Evolutionary conservation across 1,284 basidiomycete species (phyloP).

Genomic region (Anthracocystis panici-leucophaei): DNA sequence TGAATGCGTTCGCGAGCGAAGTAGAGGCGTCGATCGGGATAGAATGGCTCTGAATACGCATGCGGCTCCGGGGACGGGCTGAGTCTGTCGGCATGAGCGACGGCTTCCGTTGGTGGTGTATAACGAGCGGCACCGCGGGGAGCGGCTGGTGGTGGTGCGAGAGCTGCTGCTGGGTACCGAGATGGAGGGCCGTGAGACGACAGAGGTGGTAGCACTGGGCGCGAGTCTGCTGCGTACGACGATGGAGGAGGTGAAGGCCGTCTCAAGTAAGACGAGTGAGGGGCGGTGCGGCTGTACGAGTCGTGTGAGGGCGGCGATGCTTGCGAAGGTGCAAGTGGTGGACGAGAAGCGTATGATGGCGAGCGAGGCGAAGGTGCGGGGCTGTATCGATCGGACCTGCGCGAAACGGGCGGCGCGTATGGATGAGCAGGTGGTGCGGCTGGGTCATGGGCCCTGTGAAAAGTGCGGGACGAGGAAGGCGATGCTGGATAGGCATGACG

Average conservation of each 20-base stretch:
- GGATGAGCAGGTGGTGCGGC: constrained; percentile 17
- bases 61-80: constrained; percentile 36
- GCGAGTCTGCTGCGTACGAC: constrained; percentile 27
- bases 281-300: constrained; percentile 27
- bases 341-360: constrained; percentile 40
- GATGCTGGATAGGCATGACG: constrained; percentile 33
- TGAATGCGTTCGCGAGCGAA: constrained; percentile 50
- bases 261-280: constrained; percentile 30
- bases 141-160: constrained; percentile 9
- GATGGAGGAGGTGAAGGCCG: constrained; percentile 38
- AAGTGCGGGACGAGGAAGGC: constrained; percentile 30
- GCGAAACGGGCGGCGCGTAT: constrained; percentile 16
- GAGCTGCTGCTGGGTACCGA: constrained; percentile 24
- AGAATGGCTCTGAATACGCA: constrained; percentile 41
- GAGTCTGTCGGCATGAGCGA: constrained; percentile 14
- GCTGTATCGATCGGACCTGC: constrained; percentile 42
- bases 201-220: constrained; percentile 46
- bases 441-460: constrained; percentile 28
- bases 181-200: constrained; percentile 26
- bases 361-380: constrained; percentile 35
- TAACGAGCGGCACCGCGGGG: constrained; percentile 28
- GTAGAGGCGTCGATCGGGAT: constrained; percentile 49
- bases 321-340: constrained; percentile 13
- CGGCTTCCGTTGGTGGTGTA: constrained; percentile 37
- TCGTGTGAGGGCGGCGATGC: constrained; percentile 22